Base-by-base conservation (phyloP, 2,329 filamentous ascomycete species). In the Hawksworthiomyces lignivorus region DNA sequence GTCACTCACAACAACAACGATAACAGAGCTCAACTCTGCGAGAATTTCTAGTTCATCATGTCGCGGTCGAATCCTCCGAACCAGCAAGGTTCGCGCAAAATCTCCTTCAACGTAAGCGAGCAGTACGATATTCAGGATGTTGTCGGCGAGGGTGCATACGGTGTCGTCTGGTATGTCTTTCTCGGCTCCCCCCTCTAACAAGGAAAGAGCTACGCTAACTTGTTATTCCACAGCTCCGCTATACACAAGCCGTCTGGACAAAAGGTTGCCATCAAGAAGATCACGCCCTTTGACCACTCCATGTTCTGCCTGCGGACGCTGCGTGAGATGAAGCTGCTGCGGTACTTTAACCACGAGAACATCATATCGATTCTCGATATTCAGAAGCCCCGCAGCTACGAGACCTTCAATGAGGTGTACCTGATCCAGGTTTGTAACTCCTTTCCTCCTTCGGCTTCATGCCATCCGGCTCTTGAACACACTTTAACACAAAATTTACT, bases 101-200 rank as follows among this genome's bases (percentile, higher is more conserved):
- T 98, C 63, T 97, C 89, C 43, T 98, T 98, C 81, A 98, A 98
- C 61, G 92, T 98, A 50, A 96, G 89, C 59, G 92, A 98, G 66
- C 92, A 98, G 65, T 98, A 98, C 62, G 92, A 98, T 60, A 98
- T 98, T 53, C 90, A 97, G 64, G 92, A 98, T 81, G 92, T 98
- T 36, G 94, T 98, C 47, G 92, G 92, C 54, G 92, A 98, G 68
- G 92, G 92, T 59, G 92, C 92, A 51, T 98, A 98, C 60, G 92
- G 92, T 63, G 90, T 98, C 52, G 92, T 98, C 53, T 97, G 92
- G 89, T 96, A 76, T 63, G 84, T 68, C 38, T 3, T 11, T 11
- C 18, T 7, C 2, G 14, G 5, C 9, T 14, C 15, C 3, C 4
- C 11, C 21, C 12, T 18, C 17, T 17, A 36, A 15, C n/a, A 21